Conservation (phyloP, 2,329 filamentous ascomycete genomes). For the Diaporthe sp. region DNA sequence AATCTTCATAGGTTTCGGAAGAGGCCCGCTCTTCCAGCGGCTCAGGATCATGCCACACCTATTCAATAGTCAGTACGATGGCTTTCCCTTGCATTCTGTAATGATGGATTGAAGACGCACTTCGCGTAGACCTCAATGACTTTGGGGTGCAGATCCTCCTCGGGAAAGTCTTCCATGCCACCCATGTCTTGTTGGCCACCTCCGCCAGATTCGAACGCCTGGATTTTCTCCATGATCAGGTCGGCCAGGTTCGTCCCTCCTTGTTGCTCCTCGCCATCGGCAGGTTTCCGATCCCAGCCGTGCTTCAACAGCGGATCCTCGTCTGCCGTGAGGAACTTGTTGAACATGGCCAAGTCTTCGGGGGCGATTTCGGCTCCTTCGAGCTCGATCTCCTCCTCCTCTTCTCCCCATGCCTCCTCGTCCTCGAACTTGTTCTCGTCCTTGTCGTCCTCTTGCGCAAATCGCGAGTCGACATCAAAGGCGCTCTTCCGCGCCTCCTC, state of each 20-base stretch:
- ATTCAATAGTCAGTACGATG: conserved; percentile 34
- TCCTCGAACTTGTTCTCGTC: conserved; percentile 66
- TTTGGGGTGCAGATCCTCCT: conserved; percentile 82
- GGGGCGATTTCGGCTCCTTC: conserved; percentile 85
- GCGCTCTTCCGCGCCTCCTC: conserved; percentile 67
- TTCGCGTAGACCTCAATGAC: conserved; percentile 96
- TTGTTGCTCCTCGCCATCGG: conserved; percentile 58
- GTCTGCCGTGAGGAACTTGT: conserved; percentile 86
- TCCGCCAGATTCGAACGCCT: conserved; percentile 82
- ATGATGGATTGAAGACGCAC: conserved; percentile 58
- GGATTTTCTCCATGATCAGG: conserved; percentile 94
- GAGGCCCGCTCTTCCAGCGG: conserved; percentile 94
- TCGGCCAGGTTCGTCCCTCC: conserved; percentile 87
- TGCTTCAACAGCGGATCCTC: conserved; percentile 81
- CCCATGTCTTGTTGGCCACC: conserved; percentile 63
- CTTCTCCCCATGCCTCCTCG: conserved; percentile 82
- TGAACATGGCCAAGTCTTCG: conserved; percentile 89
- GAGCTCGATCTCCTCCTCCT: conserved; percentile 76
- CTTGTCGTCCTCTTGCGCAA: conserved; percentile 69
- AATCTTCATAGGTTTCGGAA: conserved; percentile 98
- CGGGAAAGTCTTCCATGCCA: conserved; percentile 82
- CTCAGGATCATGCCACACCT: conserved; percentile 90
- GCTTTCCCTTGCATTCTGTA: conserved; percentile 28
- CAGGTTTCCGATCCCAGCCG: conserved; percentile 62
- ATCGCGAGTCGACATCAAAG: conserved; percentile 85